phyloP scores from a whole-genome alignment of 1,284 basidiomycete species.

The Volvariella volvacea region DNA sequence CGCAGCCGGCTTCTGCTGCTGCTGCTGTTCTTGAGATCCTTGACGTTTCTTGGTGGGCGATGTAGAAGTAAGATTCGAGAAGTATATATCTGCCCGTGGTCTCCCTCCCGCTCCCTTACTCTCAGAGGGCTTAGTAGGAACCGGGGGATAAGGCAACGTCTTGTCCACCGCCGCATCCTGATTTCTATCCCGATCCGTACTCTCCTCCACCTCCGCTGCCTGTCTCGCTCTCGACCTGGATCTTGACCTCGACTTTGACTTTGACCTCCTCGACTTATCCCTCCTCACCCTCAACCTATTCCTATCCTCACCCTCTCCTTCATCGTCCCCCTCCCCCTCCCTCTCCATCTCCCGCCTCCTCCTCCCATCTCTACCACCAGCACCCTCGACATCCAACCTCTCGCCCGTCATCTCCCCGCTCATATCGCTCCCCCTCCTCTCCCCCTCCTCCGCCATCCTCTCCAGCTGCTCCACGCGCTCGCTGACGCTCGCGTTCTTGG shows the following conservation, averaged over 20 bases:
- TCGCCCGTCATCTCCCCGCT: conserved; percentile 32
- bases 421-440: conserved; percentile 27
- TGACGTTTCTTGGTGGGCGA: neutral
- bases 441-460: conserved; percentile 56
- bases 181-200: conserved; percentile 6
- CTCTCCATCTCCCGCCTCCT: too few species aligned
- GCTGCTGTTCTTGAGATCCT: too few species aligned
- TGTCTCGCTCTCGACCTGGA: conserved; percentile 3
- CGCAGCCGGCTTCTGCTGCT: too few species aligned
- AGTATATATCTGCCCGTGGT: neutral
- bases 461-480: conserved; percentile 59
- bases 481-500: conserved; percentile 34
- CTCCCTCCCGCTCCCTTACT: neutral
- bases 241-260: conserved; percentile 6
- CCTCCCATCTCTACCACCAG: conserved; percentile 1
- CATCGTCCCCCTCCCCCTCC: conserved; percentile 7
- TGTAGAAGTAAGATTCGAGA: conserved; percentile 2
- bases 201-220: too few species aligned
- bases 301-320: conserved; percentile 3
- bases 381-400: conserved; percentile 4
- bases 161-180: conserved; percentile 29
- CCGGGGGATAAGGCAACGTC: conserved; percentile 53
- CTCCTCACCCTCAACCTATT: conserved; percentile 13
- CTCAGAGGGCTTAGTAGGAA: conserved; percentile 24
- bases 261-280: conserved; percentile 2